phyloP scores from a whole-genome alignment of 305 asterid species.

The Salvia sclarea region DNA sequence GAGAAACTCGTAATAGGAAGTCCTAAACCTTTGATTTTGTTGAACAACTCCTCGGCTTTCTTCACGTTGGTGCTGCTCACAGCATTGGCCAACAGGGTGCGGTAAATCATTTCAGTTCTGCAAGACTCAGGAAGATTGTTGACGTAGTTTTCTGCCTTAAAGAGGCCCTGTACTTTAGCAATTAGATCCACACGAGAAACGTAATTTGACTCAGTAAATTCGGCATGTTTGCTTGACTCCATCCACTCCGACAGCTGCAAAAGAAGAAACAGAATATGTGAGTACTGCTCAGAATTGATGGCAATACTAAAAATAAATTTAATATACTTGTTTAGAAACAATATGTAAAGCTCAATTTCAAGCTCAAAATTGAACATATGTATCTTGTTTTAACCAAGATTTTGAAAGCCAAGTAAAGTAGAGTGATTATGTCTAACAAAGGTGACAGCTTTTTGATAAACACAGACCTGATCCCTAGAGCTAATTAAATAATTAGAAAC shows the following conservation, averaged over 20 bases:
- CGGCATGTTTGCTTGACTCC: conserved; percentile 46
- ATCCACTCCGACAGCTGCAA: conserved; percentile 75
- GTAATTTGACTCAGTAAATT: conserved; percentile 51
- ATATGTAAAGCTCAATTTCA: background rate
- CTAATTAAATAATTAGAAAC: background rate
- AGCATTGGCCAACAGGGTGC: conserved; percentile 63
- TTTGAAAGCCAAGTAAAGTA: conserved; percentile 3
- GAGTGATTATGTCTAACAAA: background rate
- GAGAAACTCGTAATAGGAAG: conserved; percentile 51
- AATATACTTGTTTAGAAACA: background rate
- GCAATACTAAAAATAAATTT: background rate
- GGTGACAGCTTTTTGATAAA: background rate
- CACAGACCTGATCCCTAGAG: background rate
- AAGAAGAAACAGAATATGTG: conserved; percentile 17
- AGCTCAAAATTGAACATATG: background rate
- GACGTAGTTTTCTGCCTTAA: conserved; percentile 62
- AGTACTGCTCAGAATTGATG: conserved; percentile 11
- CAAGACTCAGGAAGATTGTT: conserved; percentile 57
- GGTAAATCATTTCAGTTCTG: conserved; percentile 58
- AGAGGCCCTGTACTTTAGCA: conserved; percentile 60
- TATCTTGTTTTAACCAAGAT: conserved; percentile 1
- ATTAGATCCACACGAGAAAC: conserved; percentile 69
- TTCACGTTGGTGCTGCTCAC: conserved; percentile 40
- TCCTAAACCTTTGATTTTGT: conserved; percentile 62
- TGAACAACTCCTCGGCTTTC: conserved; percentile 68